Conservation (phyloP, 768 basidiomycete genomes). For the Leccinum olivaceopallidum region DNA sequence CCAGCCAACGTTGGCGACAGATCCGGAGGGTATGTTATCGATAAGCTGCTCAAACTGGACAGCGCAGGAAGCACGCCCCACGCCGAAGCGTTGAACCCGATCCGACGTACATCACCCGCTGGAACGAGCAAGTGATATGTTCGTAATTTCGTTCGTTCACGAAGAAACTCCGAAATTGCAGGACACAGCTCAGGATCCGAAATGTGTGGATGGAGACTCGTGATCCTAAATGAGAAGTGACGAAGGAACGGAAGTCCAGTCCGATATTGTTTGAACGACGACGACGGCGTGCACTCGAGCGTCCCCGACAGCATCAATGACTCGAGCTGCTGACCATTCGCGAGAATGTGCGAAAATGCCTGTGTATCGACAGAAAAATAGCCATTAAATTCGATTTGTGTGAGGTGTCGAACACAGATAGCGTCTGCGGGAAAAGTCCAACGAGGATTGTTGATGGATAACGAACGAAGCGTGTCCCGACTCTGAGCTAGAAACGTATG, state of each 20-base stretch:
- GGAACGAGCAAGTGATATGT: slow-evolving; percentile 52
- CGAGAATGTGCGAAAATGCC: slow-evolving; percentile 59
- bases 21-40: slow-evolving; percentile 64
- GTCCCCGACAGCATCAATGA: slow-evolving; percentile 54
- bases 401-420: slow-evolving; percentile 63
- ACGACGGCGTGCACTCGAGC: slow-evolving; percentile 52
- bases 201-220: slow-evolving; percentile 42
- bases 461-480: slow-evolving; percentile 49
- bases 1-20: slow-evolving; percentile 61
- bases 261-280: slow-evolving; percentile 46
- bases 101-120: slow-evolving; percentile 44
- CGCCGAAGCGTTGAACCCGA: slow-evolving; percentile 67
- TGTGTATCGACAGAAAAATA: slow-evolving; percentile 50
- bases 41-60: slow-evolving; percentile 49
- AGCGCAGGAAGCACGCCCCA: slow-evolving; percentile 73
- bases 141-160: slow-evolving; percentile 51
- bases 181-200: slow-evolving; percentile 66
- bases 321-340: slow-evolving; percentile 64
- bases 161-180: slow-evolving; percentile 65
- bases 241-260: slow-evolving; percentile 60
- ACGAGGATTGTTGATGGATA: slow-evolving; percentile 52
- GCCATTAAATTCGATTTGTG: slow-evolving; percentile 61
- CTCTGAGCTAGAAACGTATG: slow-evolving; percentile 54
- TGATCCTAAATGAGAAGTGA: slow-evolving; percentile 59
- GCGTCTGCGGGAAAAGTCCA: slow-evolving; percentile 58